These are phyloP conservation scores for Fusarium odoratissimum DNA, from an alignment of 2,329 filamentous ascomycete species.

Conservation along the genomic window DNA sequence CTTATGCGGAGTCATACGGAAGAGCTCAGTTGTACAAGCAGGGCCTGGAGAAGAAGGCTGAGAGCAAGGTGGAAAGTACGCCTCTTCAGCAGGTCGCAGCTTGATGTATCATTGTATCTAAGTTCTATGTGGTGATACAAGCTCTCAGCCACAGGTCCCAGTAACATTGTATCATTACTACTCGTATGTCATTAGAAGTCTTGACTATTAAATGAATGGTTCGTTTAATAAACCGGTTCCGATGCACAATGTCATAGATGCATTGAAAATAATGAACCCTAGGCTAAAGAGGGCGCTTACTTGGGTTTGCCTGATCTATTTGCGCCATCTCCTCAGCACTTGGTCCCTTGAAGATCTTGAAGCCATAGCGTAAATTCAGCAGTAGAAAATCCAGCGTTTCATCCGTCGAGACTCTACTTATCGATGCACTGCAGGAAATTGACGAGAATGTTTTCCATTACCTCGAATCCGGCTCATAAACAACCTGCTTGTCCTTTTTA, in stretches of 20 bases:
- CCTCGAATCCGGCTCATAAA: no score
- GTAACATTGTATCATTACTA: no score
- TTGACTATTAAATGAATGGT: neutral
- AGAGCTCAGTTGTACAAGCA: slow-evolving; percentile 49
- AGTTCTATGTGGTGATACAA: no score
- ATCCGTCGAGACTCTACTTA: neutral
- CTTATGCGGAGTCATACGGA: slow-evolving; percentile 51
- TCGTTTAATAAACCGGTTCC: no score
- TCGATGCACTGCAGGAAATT: no score
- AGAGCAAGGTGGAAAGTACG: neutral
- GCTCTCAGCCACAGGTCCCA: no score
- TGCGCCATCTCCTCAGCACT: neutral
- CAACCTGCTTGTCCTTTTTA: no score
- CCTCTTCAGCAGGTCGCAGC: neutral
- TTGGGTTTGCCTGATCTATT: no score
- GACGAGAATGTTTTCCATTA: no score
- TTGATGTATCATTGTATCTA: neutral
- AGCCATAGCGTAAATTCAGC: neutral
- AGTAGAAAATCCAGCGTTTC: no score
- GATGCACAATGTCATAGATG: no score
- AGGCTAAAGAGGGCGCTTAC: neutral
- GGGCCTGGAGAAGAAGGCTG: slow-evolving; percentile 25
- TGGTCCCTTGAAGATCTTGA: neutral
- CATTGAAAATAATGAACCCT: no score
- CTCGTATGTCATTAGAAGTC: neutral